Base-by-base conservation (phyloP, 129 eudicot species). In the Lactuca saligna region DNA sequence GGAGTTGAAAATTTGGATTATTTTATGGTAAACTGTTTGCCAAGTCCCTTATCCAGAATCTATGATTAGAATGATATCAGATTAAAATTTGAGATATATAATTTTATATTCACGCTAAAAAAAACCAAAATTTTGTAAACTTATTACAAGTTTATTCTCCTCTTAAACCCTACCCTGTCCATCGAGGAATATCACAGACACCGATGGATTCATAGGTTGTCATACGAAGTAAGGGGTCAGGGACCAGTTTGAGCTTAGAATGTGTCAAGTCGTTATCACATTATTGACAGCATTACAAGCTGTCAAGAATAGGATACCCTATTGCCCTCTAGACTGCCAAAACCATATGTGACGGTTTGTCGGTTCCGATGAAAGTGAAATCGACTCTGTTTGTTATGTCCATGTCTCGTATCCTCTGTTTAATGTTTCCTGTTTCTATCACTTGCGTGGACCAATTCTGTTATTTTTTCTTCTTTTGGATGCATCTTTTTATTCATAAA, bases 401-500 rank as follows among this genome's bases (percentile, higher is more conserved):
- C 9, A 67, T 58, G 35, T 61, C 41, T 66, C 44, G 5, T 35
- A 35, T 61, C 44, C 3, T 6, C 3, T 9, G 49, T 42, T 42
- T 42, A 42, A 46, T 10, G 20, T 69, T 76, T 68, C 61, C 9
- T 67, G 25, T 60, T 66, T 39, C 9, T 17, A 8, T 17, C 65
- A 74, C 65, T 46, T 57, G 57, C 50, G 12, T 65, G 78, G 66
- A 33, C 72, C 78, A 31, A 42, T 74, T 58, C 75, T 38, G 62
- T 76, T 51, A 51, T 50, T 61, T 46, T 73, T 66, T 68, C 55
- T 34, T 68, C 58, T 39, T 76, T 76, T 33, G 53, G 69, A 69
- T 61, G 57, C 32, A 51, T 68, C 57, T 17, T 60, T 29, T 6
- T 68, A 59, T 68, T 39, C 49, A 49, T 4, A 61, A 72, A 62